Conservation (phyloP, 768 basidiomycete species). For the Rhizopogon salebrosus region DNA sequence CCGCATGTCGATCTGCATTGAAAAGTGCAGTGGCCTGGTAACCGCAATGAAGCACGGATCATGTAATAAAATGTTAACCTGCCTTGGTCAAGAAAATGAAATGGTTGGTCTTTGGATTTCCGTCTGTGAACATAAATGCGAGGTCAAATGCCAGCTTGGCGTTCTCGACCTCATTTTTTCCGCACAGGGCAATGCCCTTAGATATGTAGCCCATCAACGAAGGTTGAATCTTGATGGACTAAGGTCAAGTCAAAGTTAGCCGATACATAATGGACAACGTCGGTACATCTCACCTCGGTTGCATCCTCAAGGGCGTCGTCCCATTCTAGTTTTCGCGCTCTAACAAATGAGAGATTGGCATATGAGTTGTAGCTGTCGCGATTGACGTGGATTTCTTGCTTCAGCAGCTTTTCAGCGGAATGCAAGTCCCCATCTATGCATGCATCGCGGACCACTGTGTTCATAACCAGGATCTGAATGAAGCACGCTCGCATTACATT, state of each 20-base stretch:
- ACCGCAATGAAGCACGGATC: background rate
- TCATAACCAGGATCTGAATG: too few species aligned
- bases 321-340: background rate
- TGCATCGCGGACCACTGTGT: too few species aligned
- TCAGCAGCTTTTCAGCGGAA: background rate
- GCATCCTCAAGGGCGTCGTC: background rate
- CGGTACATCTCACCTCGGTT: background rate
- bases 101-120: background rate
- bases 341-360: background rate
- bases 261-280: background rate
- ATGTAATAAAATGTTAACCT: background rate
- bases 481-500: too few species aligned
- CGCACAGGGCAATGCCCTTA: background rate
- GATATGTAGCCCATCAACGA: background rate
- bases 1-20: background rate
- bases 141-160: background rate
- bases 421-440: background rate
- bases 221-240: background rate
- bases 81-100: background rate
- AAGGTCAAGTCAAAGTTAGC: background rate
- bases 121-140: background rate
- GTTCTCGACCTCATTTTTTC: background rate
- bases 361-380: background rate
- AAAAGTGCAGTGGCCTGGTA: background rate
- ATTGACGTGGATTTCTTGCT: background rate